Evolutionary conservation across 257 asterid species (phyloP).

Genomic region (Solanum stenotomum): DNA sequence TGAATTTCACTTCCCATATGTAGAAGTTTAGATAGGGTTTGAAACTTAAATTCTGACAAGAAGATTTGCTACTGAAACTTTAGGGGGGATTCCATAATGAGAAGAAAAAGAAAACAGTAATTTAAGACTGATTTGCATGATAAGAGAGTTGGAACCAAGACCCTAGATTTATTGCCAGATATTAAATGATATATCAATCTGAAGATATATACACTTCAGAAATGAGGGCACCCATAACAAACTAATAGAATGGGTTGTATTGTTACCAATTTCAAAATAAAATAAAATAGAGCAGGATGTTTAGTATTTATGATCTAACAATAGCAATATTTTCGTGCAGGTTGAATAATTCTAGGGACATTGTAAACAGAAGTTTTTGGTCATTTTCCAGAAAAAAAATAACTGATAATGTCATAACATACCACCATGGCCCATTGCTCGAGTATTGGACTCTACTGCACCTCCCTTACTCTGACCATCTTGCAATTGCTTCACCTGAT

Average conservation of each 20-base stretch:
- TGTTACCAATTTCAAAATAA: neutral
- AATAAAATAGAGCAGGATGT: neutral
- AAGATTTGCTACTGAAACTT: neutral
- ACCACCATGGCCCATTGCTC: slow-evolving; percentile 13
- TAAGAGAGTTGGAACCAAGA: neutral
- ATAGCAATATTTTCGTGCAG: neutral
- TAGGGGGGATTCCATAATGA: neutral
- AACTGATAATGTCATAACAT: neutral
- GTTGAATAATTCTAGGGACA: neutral
- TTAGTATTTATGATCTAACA: neutral
- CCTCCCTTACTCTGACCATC: slow-evolving; percentile 24
- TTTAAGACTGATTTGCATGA: neutral
- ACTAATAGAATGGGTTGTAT: neutral
- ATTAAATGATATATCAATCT: neutral
- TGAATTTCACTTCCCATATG: neutral
- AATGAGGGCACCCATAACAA: neutral
- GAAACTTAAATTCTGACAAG: neutral
- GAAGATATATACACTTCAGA: neutral
- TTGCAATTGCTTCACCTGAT: slow-evolving; percentile 32
- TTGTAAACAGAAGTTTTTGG: neutral
- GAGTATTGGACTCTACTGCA: neutral
- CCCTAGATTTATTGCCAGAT: neutral
- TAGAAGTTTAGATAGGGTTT: neutral
- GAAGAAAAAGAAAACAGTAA: neutral
- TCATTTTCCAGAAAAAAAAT: neutral